Evolutionary conservation across 2,329 filamentous ascomycete genomes (phyloP).

Genomic region (Didymella pinodella): DNA sequence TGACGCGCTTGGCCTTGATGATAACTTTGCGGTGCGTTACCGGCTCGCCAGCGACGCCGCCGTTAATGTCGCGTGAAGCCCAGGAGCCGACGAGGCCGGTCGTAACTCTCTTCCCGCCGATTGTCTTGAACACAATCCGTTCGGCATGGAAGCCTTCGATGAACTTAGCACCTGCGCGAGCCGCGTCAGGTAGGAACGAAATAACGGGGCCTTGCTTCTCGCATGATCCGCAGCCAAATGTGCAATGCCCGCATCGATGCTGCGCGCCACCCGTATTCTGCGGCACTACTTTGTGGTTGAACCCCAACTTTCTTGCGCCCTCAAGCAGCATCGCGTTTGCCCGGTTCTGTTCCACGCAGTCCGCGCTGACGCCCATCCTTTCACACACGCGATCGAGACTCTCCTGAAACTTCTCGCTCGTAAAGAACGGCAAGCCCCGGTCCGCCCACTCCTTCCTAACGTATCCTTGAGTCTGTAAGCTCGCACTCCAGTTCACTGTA

Average conservation of each 20-base stretch:
- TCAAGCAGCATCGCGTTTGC: conserved; percentile 77
- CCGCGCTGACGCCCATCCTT: conserved; percentile 76
- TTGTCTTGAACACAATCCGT: conserved; percentile 71
- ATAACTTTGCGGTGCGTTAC: conserved; percentile 67
- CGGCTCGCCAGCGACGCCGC: conserved; percentile 63
- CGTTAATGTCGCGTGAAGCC: conserved; percentile 72
- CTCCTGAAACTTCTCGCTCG: conserved; percentile 75
- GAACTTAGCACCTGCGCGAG: conserved; percentile 77
- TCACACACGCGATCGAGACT: conserved; percentile 80
- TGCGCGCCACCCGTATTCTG: conserved; percentile 79
- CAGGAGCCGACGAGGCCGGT: conserved; percentile 77
- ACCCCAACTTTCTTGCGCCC: conserved; percentile 76
- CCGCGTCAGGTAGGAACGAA: conserved; percentile 81
- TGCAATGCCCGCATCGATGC: conserved; percentile 76
- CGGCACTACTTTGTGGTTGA: conserved; percentile 71
- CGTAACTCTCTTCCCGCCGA: conserved; percentile 64
- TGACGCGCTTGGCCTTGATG: conserved; percentile 80
- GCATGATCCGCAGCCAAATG: conserved; percentile 66
- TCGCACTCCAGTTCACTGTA: conserved; percentile 83
- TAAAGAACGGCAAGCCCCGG: conserved; percentile 75
- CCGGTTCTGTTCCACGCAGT: conserved; percentile 74
- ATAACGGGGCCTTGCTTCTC: conserved; percentile 82
- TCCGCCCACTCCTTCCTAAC: conserved; percentile 84
- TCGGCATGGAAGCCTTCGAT: conserved; percentile 82
- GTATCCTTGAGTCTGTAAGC: conserved; percentile 73